Percentiles rank a stretch among this genome's conserved stretches.
phyloP scores from a whole-genome alignment of 2,329 filamentous ascomycete species.

The Cadophora luteo-olivacea region DNA sequence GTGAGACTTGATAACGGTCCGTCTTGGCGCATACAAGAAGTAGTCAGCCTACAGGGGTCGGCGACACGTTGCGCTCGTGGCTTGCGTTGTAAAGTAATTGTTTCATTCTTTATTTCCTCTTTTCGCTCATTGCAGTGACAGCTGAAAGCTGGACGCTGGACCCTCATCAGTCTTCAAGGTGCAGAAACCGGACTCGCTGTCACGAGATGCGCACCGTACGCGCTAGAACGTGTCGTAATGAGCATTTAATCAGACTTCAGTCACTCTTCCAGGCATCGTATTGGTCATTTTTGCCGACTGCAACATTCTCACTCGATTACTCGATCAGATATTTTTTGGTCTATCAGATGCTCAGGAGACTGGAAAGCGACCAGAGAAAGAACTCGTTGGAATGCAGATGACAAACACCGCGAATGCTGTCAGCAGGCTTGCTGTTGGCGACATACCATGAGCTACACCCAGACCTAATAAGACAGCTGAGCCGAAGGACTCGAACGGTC shows the following conservation, averaged over 20 bases:
- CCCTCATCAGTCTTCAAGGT: neutral
- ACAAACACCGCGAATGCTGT: constrained; percentile 56
- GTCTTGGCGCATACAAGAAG: neutral
- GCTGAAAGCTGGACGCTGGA: neutral
- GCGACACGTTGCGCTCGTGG: neutral
- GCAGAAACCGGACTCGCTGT: neutral
- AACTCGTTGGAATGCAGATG: constrained; percentile 38
- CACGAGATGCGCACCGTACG: neutral
- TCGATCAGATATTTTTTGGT: constrained; percentile 18
- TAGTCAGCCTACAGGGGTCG: neutral
- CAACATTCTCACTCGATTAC: neutral
- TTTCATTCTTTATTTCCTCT: neutral
- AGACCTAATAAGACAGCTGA: constrained; percentile 55
- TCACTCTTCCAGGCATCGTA: neutral
- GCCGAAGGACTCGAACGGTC: constrained; percentile 56
- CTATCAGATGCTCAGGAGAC: constrained; percentile 26
- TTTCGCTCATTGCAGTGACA: neutral
- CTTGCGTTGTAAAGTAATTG: neutral
- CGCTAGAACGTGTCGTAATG: neutral
- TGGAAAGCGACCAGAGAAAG: constrained; percentile 23
- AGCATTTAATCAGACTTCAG: neutral
- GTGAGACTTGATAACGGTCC: neutral
- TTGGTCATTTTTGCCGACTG: neutral
- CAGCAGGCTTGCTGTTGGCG: constrained; percentile 56
- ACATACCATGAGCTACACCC: constrained; percentile 51